Evolutionary conservation across 2,329 filamentous ascomycete genomes (phyloP).

Genomic region (Paecilomyces niveus): DNA sequence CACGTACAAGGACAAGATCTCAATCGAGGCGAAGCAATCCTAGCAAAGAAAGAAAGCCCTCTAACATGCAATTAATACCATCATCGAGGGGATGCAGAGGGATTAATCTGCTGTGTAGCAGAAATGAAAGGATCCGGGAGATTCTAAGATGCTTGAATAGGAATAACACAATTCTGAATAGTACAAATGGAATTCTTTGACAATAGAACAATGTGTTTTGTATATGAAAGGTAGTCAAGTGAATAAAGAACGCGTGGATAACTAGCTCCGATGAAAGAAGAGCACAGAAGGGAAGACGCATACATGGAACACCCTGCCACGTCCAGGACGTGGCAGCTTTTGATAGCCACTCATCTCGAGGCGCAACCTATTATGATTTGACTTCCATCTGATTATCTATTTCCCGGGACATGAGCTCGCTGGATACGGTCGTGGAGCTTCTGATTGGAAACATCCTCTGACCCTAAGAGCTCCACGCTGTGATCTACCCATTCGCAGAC

Average conservation of each 20-base stretch:
- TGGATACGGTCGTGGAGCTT: not conserved
- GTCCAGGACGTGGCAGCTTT: not conserved
- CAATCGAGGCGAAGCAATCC: not conserved
- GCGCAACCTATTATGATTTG: not conserved
- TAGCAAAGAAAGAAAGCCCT: not conserved
- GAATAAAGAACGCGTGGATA: not conserved
- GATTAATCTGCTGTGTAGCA: not conserved
- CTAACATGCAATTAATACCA: not conserved
- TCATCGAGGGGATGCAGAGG: not conserved
- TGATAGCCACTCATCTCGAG: not conserved
- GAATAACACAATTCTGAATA: not conserved
- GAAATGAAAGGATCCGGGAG: not conserved
- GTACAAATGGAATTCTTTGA: not conserved
- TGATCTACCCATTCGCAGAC: not conserved
- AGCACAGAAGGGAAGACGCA: not conserved
- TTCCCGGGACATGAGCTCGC: not conserved
- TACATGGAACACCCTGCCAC: not conserved
- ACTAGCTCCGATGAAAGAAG: not conserved
- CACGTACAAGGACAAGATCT: not conserved
- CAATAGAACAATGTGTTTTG: not conserved
- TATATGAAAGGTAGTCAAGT: not conserved
- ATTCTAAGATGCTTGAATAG: not conserved
- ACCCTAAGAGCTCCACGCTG: not conserved
- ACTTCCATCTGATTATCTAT: not conserved
- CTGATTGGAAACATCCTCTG: slow-evolving; percentile 6